Evolutionary conservation across 495 filamentous ascomycete genomes (phyloP).

Genomic region (Halenospora varia): DNA sequence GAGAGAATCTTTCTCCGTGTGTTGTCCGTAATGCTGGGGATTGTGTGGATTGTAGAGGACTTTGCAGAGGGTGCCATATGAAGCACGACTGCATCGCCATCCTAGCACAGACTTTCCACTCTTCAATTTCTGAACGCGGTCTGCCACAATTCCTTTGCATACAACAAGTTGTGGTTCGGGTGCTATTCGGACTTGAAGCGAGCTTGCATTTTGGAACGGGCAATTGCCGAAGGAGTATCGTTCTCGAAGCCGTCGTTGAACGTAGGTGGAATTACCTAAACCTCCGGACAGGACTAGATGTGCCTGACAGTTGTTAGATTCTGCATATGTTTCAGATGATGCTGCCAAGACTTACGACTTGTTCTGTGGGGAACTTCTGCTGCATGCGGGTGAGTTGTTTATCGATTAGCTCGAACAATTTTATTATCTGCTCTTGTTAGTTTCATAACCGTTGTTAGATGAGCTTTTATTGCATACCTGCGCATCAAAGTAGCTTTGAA

Average conservation of each 20-base stretch:
- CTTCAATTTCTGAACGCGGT: constrained; percentile 47
- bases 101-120: constrained; percentile 38
- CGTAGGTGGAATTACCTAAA: constrained; percentile 61
- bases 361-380: constrained; percentile 36
- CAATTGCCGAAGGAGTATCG: constrained; percentile 28
- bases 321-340: background rate
- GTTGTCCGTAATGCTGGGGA: constrained; percentile 18
- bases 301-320: background rate
- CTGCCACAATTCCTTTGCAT: constrained; percentile 50
- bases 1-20: constrained; percentile 22
- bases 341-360: constrained; percentile 38
- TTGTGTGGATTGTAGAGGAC: constrained; percentile 38
- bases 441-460: background rate
- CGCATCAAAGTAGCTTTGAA: constrained; percentile 34
- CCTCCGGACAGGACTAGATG: constrained; percentile 61
- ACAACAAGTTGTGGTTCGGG: constrained; percentile 57
- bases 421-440: constrained; percentile 12
- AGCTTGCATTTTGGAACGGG: constrained; percentile 10
- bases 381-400: constrained; percentile 31
- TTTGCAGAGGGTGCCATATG: constrained; percentile 51
- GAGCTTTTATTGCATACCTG: constrained; percentile 25
- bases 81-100: constrained; percentile 46
- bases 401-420: constrained; percentile 35
- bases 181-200: constrained; percentile 42
- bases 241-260: constrained; percentile 41